Percentiles rank a stretch among this genome's conserved stretches.
Evolutionary conservation across 352 stramenopile genomes (phyloP).

Genomic region (Globisporangium irregulare): DNA sequence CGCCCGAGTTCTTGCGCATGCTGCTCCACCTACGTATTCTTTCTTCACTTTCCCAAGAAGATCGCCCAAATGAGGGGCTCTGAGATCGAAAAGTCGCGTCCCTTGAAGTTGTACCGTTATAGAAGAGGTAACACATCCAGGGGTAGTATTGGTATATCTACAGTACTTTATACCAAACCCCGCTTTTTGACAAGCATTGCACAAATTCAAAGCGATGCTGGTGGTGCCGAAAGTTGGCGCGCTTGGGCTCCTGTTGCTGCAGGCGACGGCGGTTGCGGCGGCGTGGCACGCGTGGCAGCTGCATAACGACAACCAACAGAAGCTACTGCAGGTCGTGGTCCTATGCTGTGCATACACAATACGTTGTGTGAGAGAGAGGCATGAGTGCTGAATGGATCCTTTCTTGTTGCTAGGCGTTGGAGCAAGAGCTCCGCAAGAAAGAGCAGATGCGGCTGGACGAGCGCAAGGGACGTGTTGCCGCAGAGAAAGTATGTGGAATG

Average conservation of each 20-base stretch:
- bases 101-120: not conserved
- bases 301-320: not conserved
- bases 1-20: slow-evolving; percentile 39
- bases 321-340: not conserved
- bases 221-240: not conserved
- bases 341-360: not conserved
- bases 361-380: not conserved
- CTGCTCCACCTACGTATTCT: not conserved
- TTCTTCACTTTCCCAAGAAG: not conserved
- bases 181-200: slow-evolving; percentile 10
- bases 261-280: not conserved
- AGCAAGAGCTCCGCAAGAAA: slow-evolving; percentile 40
- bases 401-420: slow-evolving; percentile 24
- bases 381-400: not conserved
- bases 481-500: slow-evolving; percentile 47
- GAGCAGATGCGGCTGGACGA: slow-evolving; percentile 59
- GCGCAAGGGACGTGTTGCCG: slow-evolving; percentile 53
- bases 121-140: not conserved
- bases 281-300: slow-evolving; percentile 4
- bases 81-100: slow-evolving; percentile 3
- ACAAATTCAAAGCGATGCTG: not conserved
- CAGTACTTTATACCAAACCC: not conserved
- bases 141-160: not conserved
- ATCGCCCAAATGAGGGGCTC: slow-evolving; percentile 9
- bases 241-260: slow-evolving; percentile 16